These are phyloP conservation scores for Penicillium angulare DNA, from an alignment of 495 filamentous ascomycete genomes.

Conservation along the genomic window DNA sequence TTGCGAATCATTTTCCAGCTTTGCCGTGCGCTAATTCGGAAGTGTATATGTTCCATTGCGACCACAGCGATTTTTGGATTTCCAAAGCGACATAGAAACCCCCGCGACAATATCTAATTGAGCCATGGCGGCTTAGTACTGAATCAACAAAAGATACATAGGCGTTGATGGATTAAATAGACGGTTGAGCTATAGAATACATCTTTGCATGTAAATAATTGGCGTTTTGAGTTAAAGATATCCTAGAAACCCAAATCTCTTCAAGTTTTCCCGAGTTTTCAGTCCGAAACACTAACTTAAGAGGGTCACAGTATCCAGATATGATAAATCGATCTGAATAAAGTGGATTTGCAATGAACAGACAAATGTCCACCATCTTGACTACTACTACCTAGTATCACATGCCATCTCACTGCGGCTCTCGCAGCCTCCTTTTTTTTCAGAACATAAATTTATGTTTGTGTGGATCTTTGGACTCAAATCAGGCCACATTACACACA, in stretches of 20 bases:
- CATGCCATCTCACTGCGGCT: too few relatives aligned
- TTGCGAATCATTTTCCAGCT: not conserved
- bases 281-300: too few relatives aligned
- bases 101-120: slow-evolving; percentile 2
- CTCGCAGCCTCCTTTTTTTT: too few relatives aligned
- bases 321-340: too few relatives aligned
- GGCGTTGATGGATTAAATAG: not conserved
- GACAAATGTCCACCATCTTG: too few relatives aligned
- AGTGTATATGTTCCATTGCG: not conserved
- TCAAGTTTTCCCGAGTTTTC: too few relatives aligned
- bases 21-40: not conserved
- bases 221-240: not conserved
- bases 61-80: not conserved
- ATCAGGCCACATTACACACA: too few relatives aligned
- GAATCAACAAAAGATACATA: not conserved
- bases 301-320: too few relatives aligned
- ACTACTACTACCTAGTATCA: too few relatives aligned
- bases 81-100: not conserved
- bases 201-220: slow-evolving; percentile 1
- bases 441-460: too few relatives aligned
- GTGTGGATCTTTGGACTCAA: too few relatives aligned
- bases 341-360: too few relatives aligned
- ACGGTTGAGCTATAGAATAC: not conserved
- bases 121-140: not conserved
- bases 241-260: not conserved